Percentiles rank a stretch among this genome's conserved stretches.
phyloP scores from a whole-genome alignment of 345 rosid species.

The Gossypium stocksii region DNA sequence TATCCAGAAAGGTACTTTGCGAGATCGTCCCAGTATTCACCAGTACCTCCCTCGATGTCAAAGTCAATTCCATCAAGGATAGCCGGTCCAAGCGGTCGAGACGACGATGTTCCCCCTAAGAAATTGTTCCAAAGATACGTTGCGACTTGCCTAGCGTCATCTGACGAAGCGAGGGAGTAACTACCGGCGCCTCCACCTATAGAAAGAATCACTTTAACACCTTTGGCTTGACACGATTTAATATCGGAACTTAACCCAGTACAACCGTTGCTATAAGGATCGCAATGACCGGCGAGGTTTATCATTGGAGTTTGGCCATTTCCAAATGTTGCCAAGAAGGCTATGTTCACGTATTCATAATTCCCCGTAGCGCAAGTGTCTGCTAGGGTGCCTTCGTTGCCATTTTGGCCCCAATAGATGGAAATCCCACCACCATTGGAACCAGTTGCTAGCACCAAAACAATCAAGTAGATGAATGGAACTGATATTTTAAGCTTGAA shows the following conservation, averaged over 20 bases:
- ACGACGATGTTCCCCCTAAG: background rate
- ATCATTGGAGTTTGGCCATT: slow-evolving; percentile 7
- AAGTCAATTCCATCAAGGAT: slow-evolving; percentile 4
- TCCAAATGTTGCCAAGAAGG: slow-evolving; percentile 6
- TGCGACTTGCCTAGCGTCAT: slow-evolving; percentile 4
- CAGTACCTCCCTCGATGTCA: background rate
- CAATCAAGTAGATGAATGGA: background rate
- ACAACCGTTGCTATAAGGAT: background rate
- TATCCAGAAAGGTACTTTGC: slow-evolving; percentile 3
- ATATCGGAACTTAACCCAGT: slow-evolving; percentile 6
- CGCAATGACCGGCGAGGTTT: slow-evolving; percentile 10
- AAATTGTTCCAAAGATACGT: slow-evolving; percentile 13
- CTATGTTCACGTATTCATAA: background rate
- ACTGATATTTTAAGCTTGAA: background rate
- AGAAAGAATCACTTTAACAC: slow-evolving; percentile 4
- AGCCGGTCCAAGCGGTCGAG: slow-evolving; percentile 1
- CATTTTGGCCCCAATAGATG: slow-evolving; percentile 13
- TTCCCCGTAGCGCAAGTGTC: slow-evolving; percentile 10
- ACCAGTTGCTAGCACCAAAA: background rate
- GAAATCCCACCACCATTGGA: background rate
- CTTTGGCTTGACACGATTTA: slow-evolving; percentile 12
- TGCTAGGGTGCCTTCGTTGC: slow-evolving; percentile 9
- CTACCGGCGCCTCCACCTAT: slow-evolving; percentile 6
- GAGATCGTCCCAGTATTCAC: background rate
- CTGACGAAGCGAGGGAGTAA: background rate